These are phyloP conservation scores for Simplicillium sp. DNA, from an alignment of 2,329 filamentous ascomycete genomes.

Conservation along the genomic window DNA sequence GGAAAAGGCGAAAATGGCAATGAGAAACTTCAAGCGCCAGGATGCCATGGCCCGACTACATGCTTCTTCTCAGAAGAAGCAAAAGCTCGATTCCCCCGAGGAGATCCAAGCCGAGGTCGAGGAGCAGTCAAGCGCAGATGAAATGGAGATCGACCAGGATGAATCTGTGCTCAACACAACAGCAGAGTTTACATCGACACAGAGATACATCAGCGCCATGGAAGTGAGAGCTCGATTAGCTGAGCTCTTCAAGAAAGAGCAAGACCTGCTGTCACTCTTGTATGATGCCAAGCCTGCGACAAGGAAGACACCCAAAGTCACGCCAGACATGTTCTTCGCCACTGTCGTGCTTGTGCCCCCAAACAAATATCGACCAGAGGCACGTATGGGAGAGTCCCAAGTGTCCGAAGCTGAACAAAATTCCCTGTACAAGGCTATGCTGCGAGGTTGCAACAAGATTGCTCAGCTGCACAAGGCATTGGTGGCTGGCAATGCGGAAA, in stretches of 20 bases:
- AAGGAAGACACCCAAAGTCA: conserved; percentile 48
- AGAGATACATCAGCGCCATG: conserved; percentile 72
- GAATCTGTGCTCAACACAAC: conserved; percentile 22
- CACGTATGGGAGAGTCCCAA: conserved; percentile 67
- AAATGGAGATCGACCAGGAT: conserved; percentile 17
- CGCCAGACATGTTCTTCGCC: conserved; percentile 89
- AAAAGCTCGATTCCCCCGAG: not conserved
- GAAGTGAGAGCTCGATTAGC: conserved; percentile 74
- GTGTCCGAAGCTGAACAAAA: conserved; percentile 88
- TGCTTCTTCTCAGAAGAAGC: conserved; percentile 23
- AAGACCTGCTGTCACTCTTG: conserved; percentile 72
- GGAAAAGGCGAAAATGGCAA: conserved; percentile 68
- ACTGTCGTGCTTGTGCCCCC: conserved; percentile 80
- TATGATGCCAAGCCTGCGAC: conserved; percentile 65
- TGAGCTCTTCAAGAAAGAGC: conserved; percentile 78
- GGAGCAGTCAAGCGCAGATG: conserved; percentile 24
- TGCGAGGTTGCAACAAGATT: conserved; percentile 65
- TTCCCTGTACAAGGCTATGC: conserved; percentile 73
- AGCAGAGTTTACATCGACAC: conserved; percentile 27
- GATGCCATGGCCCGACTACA: conserved; percentile 53
- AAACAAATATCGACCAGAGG: conserved; percentile 84
- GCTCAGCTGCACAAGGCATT: conserved; percentile 55
- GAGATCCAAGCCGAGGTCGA: not conserved
- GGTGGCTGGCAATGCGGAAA: conserved; percentile 33
- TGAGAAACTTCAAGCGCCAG: conserved; percentile 53